A percentile compares a stretch with the other conserved stretches of the same genome.
These are phyloP conservation scores for Mucor piriformis DNA, from an alignment of 371 early-diverging fungal genomes.

Conservation along the genomic window DNA sequence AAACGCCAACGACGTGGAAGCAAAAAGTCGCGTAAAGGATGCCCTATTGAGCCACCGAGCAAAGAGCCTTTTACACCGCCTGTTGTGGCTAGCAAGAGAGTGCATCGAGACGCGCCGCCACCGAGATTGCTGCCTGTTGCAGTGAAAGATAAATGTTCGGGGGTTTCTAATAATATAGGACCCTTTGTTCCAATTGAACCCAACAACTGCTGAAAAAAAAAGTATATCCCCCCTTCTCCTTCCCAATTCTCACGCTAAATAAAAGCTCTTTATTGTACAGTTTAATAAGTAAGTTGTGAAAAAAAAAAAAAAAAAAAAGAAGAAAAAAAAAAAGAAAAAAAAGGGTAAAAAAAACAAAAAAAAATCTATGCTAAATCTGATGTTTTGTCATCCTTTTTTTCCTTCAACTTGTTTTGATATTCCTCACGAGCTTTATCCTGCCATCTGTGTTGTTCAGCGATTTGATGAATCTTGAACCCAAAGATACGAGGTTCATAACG, in stretches of 20 bases:
- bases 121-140: background rate
- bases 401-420: too few relatives aligned
- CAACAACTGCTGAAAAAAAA: background rate
- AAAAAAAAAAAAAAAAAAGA: too few relatives aligned
- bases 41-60: background rate
- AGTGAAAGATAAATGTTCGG: background rate
- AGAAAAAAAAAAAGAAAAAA: too few relatives aligned
- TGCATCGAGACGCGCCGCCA: background rate
- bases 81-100: background rate
- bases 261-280: too few relatives aligned
- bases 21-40: background rate
- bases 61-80: background rate
- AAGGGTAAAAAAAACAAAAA: too few relatives aligned
- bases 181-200: background rate
- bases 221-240: too few relatives aligned
- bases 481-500: constrained; percentile 92
- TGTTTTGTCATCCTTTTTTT: too few relatives aligned
- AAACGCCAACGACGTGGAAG: too few relatives aligned
- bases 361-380: too few relatives aligned
- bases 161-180: background rate
- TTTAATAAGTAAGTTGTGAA: too few relatives aligned
- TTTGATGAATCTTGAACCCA: constrained; percentile 89
- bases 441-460: constrained; percentile 79
- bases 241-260: too few relatives aligned
- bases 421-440: constrained; percentile 77